Base-by-base conservation (phyloP, 257 asterid genomes). In the Misopates orontium region DNA sequence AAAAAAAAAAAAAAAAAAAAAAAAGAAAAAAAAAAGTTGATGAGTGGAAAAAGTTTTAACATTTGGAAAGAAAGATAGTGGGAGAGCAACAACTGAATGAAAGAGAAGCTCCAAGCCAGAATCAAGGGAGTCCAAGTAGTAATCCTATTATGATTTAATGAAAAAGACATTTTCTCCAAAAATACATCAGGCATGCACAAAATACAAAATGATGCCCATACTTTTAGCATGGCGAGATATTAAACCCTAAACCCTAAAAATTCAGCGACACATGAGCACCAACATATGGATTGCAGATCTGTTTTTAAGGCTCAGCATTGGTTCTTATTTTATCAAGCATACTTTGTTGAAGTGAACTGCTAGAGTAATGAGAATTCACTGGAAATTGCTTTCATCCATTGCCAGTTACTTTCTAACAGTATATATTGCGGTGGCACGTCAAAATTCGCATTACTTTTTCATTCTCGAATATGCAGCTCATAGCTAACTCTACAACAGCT, bases 141-240 rank as follows among this genome's bases (percentile, higher is more conserved):
- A 55, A 32, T 20, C 23, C 55, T 20, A 28, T 16, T 17, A 53
- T 53, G 9, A 45, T 45, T 8, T 45, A 0, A 45, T 15, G 6
- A 3, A 36, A 62, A 53, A 24, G 36, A 56, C 10, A 17, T 47
- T n/a, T 0, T 18, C 45, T 42, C 41, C 22, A 4, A 49, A 64
- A 15, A 60, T 31, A 63, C 54, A 20, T 42, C 71, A 56, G 47
- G 39, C 40, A 62, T 44, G 28, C 42, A 60, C 23, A 24, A 32
- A 56, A 10, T 15, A 47, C 66, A 25, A 28, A 39, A 13, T 45
- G 51, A 3, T 14, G 51, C 50, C 18, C 18, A 41, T 44, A 16
- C 12, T 44, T 41, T 44, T 44, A 11, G 55, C 28, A 62, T 12
- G 19, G 31, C 19, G 19, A 42, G 75, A 71, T 55, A 32, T 10